These are phyloP conservation scores for Aspergillus neoniger DNA, from an alignment of 2,329 filamentous ascomycete species.

Conservation along the genomic window DNA sequence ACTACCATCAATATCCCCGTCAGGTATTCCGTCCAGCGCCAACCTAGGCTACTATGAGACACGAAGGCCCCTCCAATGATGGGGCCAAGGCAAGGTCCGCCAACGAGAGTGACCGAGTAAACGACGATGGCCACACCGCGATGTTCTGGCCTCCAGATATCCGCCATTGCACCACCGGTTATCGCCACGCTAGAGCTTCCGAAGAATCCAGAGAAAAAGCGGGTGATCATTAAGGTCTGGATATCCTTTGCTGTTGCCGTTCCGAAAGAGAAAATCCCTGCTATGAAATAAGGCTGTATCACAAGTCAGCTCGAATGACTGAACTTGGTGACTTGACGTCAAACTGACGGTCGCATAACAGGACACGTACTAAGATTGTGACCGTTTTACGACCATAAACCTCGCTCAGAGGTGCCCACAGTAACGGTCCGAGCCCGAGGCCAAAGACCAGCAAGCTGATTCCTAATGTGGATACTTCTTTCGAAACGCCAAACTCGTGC, in stretches of 20 bases:
- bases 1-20: neutral
- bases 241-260: neutral
- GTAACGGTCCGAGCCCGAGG: neutral
- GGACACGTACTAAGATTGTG: neutral
- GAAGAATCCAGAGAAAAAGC: neutral
- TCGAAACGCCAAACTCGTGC: neutral
- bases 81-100: neutral
- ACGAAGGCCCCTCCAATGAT: neutral
- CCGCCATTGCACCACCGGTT: neutral
- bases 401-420: neutral
- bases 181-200: neutral
- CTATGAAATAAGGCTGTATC: neutral
- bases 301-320: neutral
- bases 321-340: neutral
- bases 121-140: neutral
- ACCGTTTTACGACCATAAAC: neutral
- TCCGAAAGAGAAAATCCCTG: neutral
- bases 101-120: neutral
- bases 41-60: neutral
- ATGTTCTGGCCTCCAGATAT: neutral
- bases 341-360: neutral
- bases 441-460: neutral
- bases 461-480: neutral
- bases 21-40: conserved; percentile 3
- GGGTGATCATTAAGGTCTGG: neutral